Conservation (phyloP, 2,329 filamentous ascomycete genomes). For the Arachnopeziza araneosa region DNA sequence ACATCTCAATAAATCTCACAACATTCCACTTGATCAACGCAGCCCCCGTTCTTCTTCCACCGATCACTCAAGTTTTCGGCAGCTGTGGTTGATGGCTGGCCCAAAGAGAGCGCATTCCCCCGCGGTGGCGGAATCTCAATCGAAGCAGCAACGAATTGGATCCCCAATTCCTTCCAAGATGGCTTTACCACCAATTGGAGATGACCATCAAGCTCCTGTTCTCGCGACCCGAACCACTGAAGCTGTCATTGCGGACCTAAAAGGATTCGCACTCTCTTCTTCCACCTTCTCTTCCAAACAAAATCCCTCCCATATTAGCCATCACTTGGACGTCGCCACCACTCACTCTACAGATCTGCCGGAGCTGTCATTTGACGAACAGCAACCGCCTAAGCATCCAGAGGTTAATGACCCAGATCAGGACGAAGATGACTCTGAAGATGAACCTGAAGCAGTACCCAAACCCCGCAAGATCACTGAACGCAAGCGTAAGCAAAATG, state of each 20-base stretch:
- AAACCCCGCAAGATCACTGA: slow-evolving; percentile 38
- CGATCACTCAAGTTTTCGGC: neutral
- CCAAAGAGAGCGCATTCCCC: neutral
- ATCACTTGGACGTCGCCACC: neutral
- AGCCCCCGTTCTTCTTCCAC: neutral
- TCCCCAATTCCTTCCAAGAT: neutral
- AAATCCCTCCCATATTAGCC: neutral
- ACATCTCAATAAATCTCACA: neutral
- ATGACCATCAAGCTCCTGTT: slow-evolving; percentile 7
- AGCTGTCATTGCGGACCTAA: slow-evolving; percentile 28
- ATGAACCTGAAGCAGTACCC: slow-evolving; percentile 25
- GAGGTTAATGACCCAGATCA: neutral
- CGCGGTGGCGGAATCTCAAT: neutral
- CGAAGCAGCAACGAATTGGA: neutral
- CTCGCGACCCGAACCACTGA: slow-evolving; percentile 23
- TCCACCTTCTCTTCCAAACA: neutral
- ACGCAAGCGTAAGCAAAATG: slow-evolving; percentile 44
- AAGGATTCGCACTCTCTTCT: neutral
- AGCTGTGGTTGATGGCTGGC: neutral
- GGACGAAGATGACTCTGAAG: slow-evolving; percentile 16
- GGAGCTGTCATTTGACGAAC: neutral
- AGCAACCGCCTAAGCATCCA: neutral
- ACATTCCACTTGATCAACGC: neutral
- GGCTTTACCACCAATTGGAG: neutral
- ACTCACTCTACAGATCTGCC: neutral